phyloP scores from a whole-genome alignment of 2,329 filamentous ascomycete species.

The Pseudogymnoascus sp. region DNA sequence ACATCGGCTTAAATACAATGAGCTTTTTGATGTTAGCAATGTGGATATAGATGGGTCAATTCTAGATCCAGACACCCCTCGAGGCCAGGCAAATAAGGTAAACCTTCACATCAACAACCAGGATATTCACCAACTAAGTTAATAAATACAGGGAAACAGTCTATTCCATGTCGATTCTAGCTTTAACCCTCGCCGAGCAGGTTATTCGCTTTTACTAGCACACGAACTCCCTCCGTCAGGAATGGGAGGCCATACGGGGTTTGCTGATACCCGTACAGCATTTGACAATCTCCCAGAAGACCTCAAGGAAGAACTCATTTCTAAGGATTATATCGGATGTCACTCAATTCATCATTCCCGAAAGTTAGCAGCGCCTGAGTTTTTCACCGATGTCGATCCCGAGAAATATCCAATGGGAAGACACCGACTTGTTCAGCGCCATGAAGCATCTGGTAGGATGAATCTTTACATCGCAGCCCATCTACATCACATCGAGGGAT shows the following conservation, averaged over 20 bases:
- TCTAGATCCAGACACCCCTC: conserved; percentile 14
- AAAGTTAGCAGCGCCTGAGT: conserved; percentile 41
- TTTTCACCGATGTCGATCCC: conserved; percentile 36
- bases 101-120: not conserved
- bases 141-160: conserved; percentile 33
- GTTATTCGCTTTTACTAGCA: conserved; percentile 43
- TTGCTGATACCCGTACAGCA: conserved; percentile 44
- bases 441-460: conserved; percentile 42
- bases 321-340: conserved; percentile 37
- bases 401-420: conserved; percentile 23
- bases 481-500: conserved; percentile 43
- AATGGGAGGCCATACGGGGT: conserved; percentile 43
- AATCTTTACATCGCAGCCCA: conserved; percentile 47
- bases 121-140: not conserved
- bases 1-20: conserved; percentile 37
- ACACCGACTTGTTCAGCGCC: conserved; percentile 43
- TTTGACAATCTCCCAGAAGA: conserved; percentile 37
- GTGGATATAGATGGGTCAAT: conserved; percentile 37
- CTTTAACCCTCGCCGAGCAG: conserved; percentile 46
- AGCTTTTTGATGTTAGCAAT: conserved; percentile 52
- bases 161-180: conserved; percentile 48
- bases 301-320: conserved; percentile 25
- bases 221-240: conserved; percentile 39
- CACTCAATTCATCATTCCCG: conserved; percentile 45
- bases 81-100: conserved; percentile 19